phyloP scores from a whole-genome alignment of 441 rosid genomes.

The Gossypium aridum region DNA sequence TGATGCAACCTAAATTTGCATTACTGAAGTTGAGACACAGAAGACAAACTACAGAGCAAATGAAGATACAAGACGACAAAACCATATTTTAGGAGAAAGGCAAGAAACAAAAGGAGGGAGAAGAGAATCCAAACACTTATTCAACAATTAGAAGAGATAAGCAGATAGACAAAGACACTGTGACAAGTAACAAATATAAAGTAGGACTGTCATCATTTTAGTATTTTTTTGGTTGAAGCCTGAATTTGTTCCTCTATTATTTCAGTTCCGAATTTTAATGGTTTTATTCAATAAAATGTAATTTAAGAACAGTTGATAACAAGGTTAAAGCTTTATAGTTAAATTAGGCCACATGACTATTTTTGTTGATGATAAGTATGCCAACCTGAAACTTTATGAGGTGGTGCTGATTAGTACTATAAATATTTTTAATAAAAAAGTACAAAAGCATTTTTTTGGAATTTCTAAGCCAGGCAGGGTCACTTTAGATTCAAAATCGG shows the following conservation, averaged over 20 bases:
- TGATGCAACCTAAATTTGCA: background rate
- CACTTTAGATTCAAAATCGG: background rate
- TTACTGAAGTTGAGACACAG: background rate
- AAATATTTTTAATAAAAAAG: background rate
- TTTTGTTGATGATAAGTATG: background rate
- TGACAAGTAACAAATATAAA: background rate
- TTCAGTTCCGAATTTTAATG: background rate
- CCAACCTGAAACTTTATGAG: background rate
- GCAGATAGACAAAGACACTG: background rate
- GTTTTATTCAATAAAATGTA: background rate
- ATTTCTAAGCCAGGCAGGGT: background rate
- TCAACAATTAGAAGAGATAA: background rate
- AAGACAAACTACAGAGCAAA: background rate
- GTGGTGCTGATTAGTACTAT: background rate
- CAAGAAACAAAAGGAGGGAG: background rate
- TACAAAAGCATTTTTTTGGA: background rate
- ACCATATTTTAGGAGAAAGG: background rate
- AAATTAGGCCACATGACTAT: background rate
- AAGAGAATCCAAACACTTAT: background rate
- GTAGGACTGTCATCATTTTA: background rate
- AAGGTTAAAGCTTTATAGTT: background rate
- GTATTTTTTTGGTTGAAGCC: background rate
- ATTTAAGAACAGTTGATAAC: background rate
- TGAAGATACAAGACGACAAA: background rate
- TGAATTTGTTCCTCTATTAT: background rate